These are phyloP conservation scores for Dentipellis fragilis DNA, from an alignment of 768 basidiomycete genomes.

Conservation along the genomic window DNA sequence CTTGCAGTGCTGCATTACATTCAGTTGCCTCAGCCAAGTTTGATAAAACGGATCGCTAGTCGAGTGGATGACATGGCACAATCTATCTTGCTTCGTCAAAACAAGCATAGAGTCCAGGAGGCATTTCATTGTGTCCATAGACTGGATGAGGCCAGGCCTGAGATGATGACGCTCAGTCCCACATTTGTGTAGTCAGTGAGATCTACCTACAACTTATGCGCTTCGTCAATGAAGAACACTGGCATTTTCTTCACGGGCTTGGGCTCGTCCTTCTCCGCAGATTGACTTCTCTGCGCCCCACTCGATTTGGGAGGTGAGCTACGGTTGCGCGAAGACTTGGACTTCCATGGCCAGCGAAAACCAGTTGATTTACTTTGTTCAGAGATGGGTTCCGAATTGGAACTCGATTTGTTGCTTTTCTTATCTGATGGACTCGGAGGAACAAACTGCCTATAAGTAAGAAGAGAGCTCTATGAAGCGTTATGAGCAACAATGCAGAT, in stretches of 20 bases:
- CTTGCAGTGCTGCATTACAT: constrained; percentile 78
- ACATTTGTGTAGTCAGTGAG: neutral
- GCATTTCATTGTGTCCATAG: constrained; percentile 73
- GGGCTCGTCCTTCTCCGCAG: constrained; percentile 24
- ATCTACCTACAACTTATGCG: constrained; percentile 60
- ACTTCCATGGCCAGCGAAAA: constrained; percentile 8
- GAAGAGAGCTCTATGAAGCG: constrained; percentile 16
- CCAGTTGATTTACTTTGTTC: constrained; percentile 5
- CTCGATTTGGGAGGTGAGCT: neutral
- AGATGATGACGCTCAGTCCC: neutral
- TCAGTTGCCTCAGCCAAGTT: constrained; percentile 71
- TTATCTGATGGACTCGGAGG: constrained; percentile 6
- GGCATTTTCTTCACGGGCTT: constrained; percentile 56
- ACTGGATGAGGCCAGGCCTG: constrained; percentile 68
- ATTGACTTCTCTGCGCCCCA: constrained; percentile 16
- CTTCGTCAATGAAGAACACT: constrained; percentile 79
- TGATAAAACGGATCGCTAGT: constrained; percentile 83
- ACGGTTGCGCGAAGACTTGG: constrained; percentile 6
- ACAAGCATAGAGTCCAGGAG: constrained; percentile 81
- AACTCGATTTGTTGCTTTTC: neutral
- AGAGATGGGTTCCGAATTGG: constrained; percentile 1
- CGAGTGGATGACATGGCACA: constrained; percentile 75
- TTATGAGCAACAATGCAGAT: neutral
- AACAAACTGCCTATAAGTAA: constrained; percentile 21
- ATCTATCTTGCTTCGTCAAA: constrained; percentile 77